A percentile compares a stretch with the other conserved stretches of the same genome.
These are phyloP conservation scores for Leersia perrieri DNA, from an alignment of 176 grass and related monocot species.

Conservation along the genomic window DNA sequence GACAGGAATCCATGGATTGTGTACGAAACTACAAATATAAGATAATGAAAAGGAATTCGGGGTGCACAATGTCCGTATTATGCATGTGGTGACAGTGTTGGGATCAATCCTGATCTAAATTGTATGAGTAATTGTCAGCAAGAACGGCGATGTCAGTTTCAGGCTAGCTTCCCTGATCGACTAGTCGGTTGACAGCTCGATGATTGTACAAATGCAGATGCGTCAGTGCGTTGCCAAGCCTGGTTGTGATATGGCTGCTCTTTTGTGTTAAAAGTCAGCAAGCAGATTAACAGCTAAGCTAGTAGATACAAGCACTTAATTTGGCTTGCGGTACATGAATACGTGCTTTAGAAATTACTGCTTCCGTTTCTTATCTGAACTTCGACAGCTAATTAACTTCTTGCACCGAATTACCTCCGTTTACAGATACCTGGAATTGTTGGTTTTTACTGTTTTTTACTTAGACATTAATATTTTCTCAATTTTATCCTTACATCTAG, in stretches of 20 bases:
- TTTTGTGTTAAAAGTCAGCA: not conserved
- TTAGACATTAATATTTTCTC: no score
- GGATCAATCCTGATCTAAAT: not conserved
- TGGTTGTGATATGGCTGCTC: not conserved
- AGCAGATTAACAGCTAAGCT: not conserved
- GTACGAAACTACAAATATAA: not conserved
- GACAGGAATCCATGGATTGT: not conserved
- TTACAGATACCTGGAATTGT: no score
- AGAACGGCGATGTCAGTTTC: slow-evolving; percentile 8
- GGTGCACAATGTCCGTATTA: not conserved
- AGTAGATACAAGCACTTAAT: not conserved
- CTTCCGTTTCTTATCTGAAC: not conserved
- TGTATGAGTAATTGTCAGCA: not conserved
- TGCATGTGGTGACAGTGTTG: not conserved
- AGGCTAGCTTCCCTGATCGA: not conserved
- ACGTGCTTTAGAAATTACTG: not conserved
- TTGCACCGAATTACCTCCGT: no score
- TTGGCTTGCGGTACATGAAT: not conserved
- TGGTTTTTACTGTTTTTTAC: no score
- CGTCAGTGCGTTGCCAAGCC: not conserved
- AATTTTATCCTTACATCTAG: no score
- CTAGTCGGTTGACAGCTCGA: not conserved
- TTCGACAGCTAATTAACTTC: no score
- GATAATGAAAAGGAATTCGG: not conserved
- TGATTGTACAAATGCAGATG: not conserved